phyloP scores from a whole-genome alignment of 2,329 filamentous ascomycete species.

The Aulographum hederae region DNA sequence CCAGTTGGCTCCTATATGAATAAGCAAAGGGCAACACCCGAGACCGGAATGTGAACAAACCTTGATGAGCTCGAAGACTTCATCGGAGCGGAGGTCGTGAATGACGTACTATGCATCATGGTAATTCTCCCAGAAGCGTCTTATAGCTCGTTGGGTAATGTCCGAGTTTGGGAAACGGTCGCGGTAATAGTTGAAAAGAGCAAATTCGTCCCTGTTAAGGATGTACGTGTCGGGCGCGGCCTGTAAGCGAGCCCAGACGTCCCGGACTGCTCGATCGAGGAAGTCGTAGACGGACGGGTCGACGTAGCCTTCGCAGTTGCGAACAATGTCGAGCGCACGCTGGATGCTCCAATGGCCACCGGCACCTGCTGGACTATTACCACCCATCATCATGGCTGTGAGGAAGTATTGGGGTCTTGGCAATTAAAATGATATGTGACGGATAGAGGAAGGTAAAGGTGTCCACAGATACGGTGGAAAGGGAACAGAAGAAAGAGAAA shows the following conservation, averaged over 20 bases:
- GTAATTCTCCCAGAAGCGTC: conserved; percentile 37
- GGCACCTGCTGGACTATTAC: conserved; percentile 19
- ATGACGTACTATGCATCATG: no score
- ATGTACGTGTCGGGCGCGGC: conserved; percentile 50
- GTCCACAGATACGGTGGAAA: no score
- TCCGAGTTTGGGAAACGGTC: conserved; percentile 38
- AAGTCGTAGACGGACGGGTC: conserved; percentile 44
- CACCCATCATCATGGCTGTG: conserved; percentile 21
- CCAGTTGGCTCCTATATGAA: no score
- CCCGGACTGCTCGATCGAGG: conserved; percentile 38
- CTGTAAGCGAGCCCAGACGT: conserved; percentile 51
- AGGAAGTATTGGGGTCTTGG: background rate
- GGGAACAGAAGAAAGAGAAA: no score
- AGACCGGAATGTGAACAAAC: no score
- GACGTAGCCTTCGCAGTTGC: conserved; percentile 51
- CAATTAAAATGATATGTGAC: background rate
- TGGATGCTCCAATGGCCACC: conserved; percentile 32
- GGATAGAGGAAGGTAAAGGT: background rate
- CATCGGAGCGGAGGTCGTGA: no score
- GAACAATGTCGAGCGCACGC: conserved; percentile 56
- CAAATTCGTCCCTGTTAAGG: conserved; percentile 60
- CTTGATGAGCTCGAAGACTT: no score
- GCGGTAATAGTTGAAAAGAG: conserved; percentile 74
- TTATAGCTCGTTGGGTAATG: conserved; percentile 32
- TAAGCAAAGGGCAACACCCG: no score